Percentiles rank a stretch among this genome's conserved stretches.
These are phyloP conservation scores for Aspergillus piperis DNA, from an alignment of 2,329 filamentous ascomycete species.

Conservation along the genomic window DNA sequence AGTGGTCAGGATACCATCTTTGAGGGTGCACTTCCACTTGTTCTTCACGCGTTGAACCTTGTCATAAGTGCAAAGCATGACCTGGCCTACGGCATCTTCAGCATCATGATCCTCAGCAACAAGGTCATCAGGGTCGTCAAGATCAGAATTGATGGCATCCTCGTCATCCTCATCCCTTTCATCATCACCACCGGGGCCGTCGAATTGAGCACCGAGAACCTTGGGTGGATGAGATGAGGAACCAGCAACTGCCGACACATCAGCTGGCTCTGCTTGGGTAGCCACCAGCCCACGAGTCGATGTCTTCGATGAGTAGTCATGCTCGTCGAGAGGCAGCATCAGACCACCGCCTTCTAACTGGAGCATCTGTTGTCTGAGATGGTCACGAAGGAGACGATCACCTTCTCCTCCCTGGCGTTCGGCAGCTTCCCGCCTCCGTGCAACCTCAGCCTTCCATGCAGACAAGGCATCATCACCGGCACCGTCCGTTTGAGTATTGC, in stretches of 20 bases:
- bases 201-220: conserved; percentile 52
- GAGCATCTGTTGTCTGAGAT: conserved; percentile 44
- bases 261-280: neutral
- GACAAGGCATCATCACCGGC: conserved; percentile 61
- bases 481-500: conserved; percentile 73
- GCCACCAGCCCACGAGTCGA: conserved; percentile 40
- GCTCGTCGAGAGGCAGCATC: conserved; percentile 45
- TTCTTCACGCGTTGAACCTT: conserved; percentile 99
- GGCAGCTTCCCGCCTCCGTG: conserved; percentile 44
- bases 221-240: conserved; percentile 14
- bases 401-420: conserved; percentile 36
- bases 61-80: conserved; percentile 99
- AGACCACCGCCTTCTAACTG: conserved; percentile 50
- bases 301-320: conserved; percentile 34
- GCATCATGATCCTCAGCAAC: conserved; percentile 82
- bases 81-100: conserved; percentile 78
- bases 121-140: conserved; percentile 91
- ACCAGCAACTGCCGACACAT: neutral
- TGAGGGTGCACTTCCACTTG: conserved; percentile 98
- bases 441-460: conserved; percentile 53
- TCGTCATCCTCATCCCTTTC: conserved; percentile 71
- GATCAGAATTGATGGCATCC: conserved; percentile 96
- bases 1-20: conserved; percentile 91
- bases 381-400: conserved; percentile 45
- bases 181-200: conserved; percentile 55